Percentiles rank a stretch among this genome's conserved stretches.
Evolutionary conservation across 2,329 filamentous ascomycete genomes (phyloP).

Genomic region (Pezicula rhizophila): DNA sequence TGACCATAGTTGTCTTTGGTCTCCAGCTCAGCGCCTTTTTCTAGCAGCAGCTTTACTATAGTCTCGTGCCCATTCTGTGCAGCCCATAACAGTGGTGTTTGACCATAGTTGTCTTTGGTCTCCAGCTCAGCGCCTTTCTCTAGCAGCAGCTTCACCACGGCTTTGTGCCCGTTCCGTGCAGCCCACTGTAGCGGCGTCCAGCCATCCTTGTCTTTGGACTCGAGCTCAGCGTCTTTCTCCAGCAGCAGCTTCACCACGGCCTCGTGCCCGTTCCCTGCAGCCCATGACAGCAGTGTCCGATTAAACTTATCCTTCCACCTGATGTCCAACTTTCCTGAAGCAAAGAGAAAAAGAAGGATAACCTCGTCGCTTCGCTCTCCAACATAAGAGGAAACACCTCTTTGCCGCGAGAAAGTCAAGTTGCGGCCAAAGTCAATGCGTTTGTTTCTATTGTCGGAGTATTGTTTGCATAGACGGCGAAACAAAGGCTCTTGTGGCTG

Average conservation of each 20-base stretch:
- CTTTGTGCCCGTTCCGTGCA: conserved; percentile 18
- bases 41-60: conserved; percentile 8
- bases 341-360: conserved; percentile 8
- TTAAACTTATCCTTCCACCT: too few relatives aligned
- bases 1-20: background rate
- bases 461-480: conserved; percentile 5
- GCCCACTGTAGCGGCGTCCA: conserved; percentile 5
- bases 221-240: background rate
- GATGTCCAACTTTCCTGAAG: background rate
- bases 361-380: conserved; percentile 8
- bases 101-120: conserved; percentile 5
- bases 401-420: conserved; percentile 8
- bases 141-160: conserved; percentile 18
- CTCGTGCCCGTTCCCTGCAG: conserved; percentile 2
- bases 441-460: conserved; percentile 4
- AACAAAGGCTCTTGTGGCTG: too few relatives aligned
- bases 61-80: background rate
- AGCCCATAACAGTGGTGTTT: conserved; percentile 2
- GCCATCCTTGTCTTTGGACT: conserved; percentile 3
- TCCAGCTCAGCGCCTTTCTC: conserved; percentile 14
- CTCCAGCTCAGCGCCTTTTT: background rate
- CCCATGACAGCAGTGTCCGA: conserved; percentile 13
- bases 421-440: background rate
- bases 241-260: conserved; percentile 3
- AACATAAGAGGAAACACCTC: conserved; percentile 2